Evolutionary conservation across 805 yeast species (phyloP).

Genomic region (Candida jianshihensis): DNA sequence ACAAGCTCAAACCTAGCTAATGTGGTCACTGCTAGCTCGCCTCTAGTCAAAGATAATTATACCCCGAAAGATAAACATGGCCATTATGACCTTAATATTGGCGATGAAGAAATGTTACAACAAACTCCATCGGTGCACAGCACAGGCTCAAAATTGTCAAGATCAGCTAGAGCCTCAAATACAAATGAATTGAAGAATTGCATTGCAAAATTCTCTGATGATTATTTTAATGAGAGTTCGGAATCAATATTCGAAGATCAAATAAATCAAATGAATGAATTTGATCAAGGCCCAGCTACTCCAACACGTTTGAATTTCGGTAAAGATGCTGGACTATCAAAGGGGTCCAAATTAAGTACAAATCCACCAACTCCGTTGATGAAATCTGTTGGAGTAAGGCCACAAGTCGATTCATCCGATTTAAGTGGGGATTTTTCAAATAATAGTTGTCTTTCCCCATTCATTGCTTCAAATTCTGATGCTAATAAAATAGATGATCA

Average conservation of each 20-base stretch:
- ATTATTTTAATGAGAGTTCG: slow-evolving; percentile 33
- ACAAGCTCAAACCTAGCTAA: slow-evolving; percentile 23
- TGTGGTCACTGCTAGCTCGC: slow-evolving; percentile 24
- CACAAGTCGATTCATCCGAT: slow-evolving; percentile 21
- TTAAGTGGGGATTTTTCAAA: slow-evolving; percentile 13
- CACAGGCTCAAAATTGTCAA: slow-evolving; percentile 10
- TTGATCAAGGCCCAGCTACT: slow-evolving; percentile 32
- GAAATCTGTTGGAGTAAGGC: slow-evolving; percentile 21
- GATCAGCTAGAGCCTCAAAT: slow-evolving; percentile 26
- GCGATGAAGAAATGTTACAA: slow-evolving; percentile 4
- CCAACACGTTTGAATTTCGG: slow-evolving; percentile 32
- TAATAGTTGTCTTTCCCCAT: slow-evolving; percentile 16
- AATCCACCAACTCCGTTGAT: slow-evolving; percentile 14
- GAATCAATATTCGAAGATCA: slow-evolving; percentile 21
- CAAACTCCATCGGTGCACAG: slow-evolving; percentile 15
- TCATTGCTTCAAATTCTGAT: slow-evolving; percentile 7
- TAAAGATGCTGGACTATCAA: slow-evolving; percentile 11
- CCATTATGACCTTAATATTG: slow-evolving; percentile 7
- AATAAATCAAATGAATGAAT: background rate
- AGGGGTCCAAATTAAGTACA: slow-evolving; percentile 10
- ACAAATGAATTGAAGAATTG: slow-evolving; percentile 35
- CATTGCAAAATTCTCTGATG: slow-evolving; percentile 31
- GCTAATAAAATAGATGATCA: slow-evolving; percentile 31
- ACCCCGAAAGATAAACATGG: slow-evolving; percentile 16
- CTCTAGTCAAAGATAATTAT: slow-evolving; percentile 22